Conservation (phyloP, 2,329 filamentous ascomycete genomes). For the Epichloe bromicola region DNA sequence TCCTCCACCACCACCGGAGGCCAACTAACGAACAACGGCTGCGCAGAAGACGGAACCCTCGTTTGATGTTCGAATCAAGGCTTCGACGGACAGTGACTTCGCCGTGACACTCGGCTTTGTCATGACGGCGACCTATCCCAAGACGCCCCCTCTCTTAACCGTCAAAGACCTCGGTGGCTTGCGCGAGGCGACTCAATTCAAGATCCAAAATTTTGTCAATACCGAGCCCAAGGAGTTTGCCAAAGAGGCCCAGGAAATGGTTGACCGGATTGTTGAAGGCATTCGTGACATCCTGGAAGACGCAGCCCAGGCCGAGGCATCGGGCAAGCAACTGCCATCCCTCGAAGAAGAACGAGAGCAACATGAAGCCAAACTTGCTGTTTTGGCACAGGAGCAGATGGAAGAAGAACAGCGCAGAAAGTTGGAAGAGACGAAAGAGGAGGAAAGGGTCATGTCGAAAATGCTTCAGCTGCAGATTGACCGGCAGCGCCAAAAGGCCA, state of each 20-base stretch:
- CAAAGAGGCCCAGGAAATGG: conserved; percentile 42
- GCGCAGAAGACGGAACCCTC: conserved; percentile 63
- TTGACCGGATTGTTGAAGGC: conserved; percentile 52
- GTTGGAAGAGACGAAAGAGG: conserved; percentile 47
- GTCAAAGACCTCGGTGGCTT: conserved; percentile 53
- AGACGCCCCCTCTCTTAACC: conserved; percentile 60
- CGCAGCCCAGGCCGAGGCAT: conserved; percentile 63
- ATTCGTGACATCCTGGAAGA: conserved; percentile 73
- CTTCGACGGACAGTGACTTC: conserved; percentile 60
- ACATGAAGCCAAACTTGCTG: conserved; percentile 60
- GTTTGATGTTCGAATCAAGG: conserved; percentile 69
- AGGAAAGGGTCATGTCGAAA: conserved; percentile 55
- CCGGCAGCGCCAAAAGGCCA: conserved; percentile 50
- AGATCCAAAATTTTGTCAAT: conserved; percentile 52
- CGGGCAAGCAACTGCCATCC: conserved; percentile 66
- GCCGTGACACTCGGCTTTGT: conserved; percentile 62
- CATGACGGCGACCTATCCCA: conserved; percentile 84
- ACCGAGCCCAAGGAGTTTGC: conserved; percentile 42
- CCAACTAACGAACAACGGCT: not conserved
- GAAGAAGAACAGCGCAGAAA: conserved; percentile 39
- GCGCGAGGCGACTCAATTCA: conserved; percentile 56
- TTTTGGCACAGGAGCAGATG: conserved; percentile 43
- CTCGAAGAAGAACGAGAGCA: conserved; percentile 79
- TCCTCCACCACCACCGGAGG: conserved; percentile 6
- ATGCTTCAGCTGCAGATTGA: conserved; percentile 62